phyloP scores from a whole-genome alignment of 495 filamentous ascomycete genomes.

The Neurospora tetraspora region DNA sequence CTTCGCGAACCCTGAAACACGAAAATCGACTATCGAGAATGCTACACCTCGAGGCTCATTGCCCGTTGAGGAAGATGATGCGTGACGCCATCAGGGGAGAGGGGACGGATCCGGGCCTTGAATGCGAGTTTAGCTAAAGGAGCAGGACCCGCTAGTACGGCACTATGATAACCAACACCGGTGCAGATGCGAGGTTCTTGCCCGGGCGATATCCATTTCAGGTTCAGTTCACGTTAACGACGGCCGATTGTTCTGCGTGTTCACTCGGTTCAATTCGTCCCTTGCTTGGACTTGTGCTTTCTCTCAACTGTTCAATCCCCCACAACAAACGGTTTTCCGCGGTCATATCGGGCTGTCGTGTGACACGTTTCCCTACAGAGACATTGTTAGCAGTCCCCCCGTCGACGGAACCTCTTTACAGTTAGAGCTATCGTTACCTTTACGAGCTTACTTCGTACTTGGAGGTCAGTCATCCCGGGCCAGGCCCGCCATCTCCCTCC shows the following conservation, averaged over 20 bases:
- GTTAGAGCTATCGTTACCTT: background rate
- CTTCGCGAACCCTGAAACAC: background rate
- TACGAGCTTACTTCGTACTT: background rate
- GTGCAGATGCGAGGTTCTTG: background rate
- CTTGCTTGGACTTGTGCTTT: background rate
- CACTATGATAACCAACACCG: background rate
- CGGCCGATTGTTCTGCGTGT: background rate
- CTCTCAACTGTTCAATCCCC: background rate
- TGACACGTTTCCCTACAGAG: background rate
- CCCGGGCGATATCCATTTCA: background rate
- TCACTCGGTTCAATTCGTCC: background rate
- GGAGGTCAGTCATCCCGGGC: background rate
- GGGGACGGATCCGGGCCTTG: background rate
- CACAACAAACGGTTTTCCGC: background rate
- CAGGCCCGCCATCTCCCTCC: background rate
- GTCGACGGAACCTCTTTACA: background rate
- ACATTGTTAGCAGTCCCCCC: background rate
- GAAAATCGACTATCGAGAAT: background rate
- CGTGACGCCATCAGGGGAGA: background rate
- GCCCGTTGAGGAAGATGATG: background rate
- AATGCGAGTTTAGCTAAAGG: background rate
- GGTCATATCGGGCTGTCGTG: background rate
- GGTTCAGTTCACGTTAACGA: background rate
- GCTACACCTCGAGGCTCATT: background rate
- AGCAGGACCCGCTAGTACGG: background rate